These are phyloP conservation scores for Suillus americanus DNA, from an alignment of 768 basidiomycete species.

Conservation along the genomic window DNA sequence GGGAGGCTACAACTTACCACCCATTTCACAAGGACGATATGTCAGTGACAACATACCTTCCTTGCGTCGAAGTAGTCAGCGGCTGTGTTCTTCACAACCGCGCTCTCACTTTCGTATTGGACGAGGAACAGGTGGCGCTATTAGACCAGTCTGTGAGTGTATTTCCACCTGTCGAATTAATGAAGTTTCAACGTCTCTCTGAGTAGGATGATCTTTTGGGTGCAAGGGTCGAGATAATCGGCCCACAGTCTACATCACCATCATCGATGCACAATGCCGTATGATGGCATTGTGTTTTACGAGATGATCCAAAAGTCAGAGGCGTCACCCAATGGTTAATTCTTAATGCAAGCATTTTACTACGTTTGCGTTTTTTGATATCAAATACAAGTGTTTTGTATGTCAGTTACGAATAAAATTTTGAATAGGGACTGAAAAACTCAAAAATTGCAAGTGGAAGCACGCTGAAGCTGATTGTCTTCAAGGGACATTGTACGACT, in stretches of 20 bases:
- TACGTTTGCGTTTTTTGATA: too few relatives aligned
- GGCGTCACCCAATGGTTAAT: neutral
- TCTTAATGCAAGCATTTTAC: neutral
- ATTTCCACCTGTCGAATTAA: neutral
- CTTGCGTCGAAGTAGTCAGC: neutral
- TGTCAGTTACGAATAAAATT: neutral
- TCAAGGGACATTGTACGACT: neutral
- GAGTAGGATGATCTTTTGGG: neutral
- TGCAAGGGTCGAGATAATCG: neutral
- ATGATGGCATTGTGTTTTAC: neutral
- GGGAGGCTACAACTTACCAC: neutral
- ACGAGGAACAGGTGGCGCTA: neutral
- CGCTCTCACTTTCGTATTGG: neutral
- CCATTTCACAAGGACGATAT: neutral
- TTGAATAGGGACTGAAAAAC: neutral
- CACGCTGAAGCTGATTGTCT: neutral
- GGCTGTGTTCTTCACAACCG: neutral
- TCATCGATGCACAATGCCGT: neutral
- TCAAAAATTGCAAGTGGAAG: neutral
- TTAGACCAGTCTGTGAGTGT: neutral
- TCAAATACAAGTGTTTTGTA: neutral
- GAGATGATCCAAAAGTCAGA: neutral
- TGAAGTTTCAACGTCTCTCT: neutral
- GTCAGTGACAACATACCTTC: neutral
- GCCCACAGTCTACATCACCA: neutral